A percentile compares a stretch with the other conserved stretches of the same genome.
These are phyloP conservation scores for Suillus luteus DNA, from an alignment of 768 basidiomycete species.

Conservation along the genomic window DNA sequence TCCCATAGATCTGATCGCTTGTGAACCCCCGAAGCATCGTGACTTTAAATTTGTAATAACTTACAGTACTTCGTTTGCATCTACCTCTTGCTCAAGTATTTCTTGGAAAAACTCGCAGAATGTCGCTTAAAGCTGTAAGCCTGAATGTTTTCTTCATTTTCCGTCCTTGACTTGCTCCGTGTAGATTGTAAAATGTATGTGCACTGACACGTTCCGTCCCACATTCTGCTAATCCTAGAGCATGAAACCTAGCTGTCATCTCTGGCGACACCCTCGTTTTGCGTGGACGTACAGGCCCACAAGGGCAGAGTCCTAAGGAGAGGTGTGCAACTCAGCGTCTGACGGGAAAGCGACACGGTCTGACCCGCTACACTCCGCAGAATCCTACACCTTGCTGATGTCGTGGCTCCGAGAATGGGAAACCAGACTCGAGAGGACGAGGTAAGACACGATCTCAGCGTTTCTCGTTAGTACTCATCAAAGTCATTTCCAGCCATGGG, in stretches of 20 bases:
- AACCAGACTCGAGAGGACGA: constrained; percentile 86
- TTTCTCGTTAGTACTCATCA: constrained; percentile 12
- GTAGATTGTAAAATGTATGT: constrained; percentile 65
- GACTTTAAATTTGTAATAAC: constrained; percentile 6
- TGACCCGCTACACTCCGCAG: constrained; percentile 42
- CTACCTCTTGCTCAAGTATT: constrained; percentile 11
- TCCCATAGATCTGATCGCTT: constrained; percentile 11
- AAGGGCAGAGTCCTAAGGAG: constrained; percentile 90
- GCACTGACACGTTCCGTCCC: constrained; percentile 1
- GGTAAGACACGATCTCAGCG: constrained; percentile 40
- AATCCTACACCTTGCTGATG: constrained; percentile 86
- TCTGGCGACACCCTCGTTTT: constrained; percentile 90
- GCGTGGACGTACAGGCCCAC: constrained; percentile 71
- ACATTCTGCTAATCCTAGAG: constrained; percentile 23
- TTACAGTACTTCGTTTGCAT: constrained; percentile 7
- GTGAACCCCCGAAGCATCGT: not conserved
- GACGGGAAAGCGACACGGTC: constrained; percentile 15
- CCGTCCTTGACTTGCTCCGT: not conserved
- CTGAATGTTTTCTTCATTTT: not conserved
- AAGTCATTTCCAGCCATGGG: constrained; percentile 64
- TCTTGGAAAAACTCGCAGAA: constrained; percentile 29
- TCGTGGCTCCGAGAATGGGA: constrained; percentile 83
- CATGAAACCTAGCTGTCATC: constrained; percentile 65
- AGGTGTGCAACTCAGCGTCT: constrained; percentile 47
- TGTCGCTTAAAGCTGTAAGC: constrained; percentile 80